Base-by-base conservation (phyloP, 352 stramenopile species). In the Pythium rhizo-oryzae region DNA sequence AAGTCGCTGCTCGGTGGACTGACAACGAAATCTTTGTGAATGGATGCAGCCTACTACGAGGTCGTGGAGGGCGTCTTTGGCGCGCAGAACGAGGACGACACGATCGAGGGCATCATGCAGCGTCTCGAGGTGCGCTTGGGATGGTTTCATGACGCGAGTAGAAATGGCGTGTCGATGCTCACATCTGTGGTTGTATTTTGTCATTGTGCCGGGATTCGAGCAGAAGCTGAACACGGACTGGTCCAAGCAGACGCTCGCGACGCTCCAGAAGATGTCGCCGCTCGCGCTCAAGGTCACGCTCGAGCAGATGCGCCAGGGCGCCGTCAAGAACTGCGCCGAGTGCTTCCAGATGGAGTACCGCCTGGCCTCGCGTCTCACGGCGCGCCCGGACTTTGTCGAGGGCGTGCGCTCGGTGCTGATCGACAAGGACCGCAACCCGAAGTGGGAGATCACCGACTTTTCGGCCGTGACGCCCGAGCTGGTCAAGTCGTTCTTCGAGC, bases 261-360 rank as follows among this genome's bases (percentile, higher is more conserved):
- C 85, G 54, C 78, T 99, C 19, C 65, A 86, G 30, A 90, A 91
- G 74, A 89, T 98, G 82, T 98, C 94, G 46, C 96, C 97, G 37
- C 88, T 97, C n/a, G 96, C 81, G 56, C 72, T 99, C 23, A 98
- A 98, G 78, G 81, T 99, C 4, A 98, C 97, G 37, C 78, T 98
- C 61, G 87, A 98, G 72, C 90, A 97, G 72, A 90, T 99, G 81
- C 89, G 85, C 53, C 91, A 97, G 71, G 96, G 93, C 39, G 79
- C 83, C 4, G 72, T 75, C 39, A 91, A 96, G 71, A 89, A 74
- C 47, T 86, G 97, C 51, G 84, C 82, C 35, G 92, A 98, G 72
- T 97, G 87, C 71, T 94, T 99, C 62, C 78, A 98, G 73, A 99
- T 99, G 93, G 97, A 99, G 77, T 98, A 91, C 79, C 85, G 86